A percentile compares a stretch with the other conserved stretches of the same genome.
Conservation (phyloP, 768 basidiomycete genomes). For the Flagelloscypha sp. region DNA sequence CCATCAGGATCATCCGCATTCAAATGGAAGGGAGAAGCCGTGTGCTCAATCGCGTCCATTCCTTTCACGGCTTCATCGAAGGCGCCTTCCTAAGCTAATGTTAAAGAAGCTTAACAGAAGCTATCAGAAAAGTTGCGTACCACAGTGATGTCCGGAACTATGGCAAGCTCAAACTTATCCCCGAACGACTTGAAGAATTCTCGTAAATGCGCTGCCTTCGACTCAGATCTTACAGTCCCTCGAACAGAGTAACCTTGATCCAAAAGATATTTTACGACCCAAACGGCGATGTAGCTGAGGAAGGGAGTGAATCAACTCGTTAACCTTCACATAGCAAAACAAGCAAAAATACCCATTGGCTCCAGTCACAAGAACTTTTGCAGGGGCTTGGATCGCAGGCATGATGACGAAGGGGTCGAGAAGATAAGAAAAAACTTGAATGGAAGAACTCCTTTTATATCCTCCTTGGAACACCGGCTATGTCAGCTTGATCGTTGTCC, state of each 20-base stretch:
- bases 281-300: slow-evolving; percentile 21
- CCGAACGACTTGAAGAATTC: slow-evolving; percentile 46
- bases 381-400: slow-evolving; percentile 25
- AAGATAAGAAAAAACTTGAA: too few relatives aligned
- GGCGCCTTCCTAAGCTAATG: slow-evolving; percentile 16
- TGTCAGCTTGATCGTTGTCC: too few relatives aligned
- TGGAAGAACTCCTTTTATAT: too few relatives aligned
- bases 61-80: slow-evolving; percentile 41
- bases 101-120: slow-evolving; percentile 2
- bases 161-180: slow-evolving; percentile 51
- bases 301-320: too few relatives aligned
- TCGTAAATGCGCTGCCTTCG: slow-evolving; percentile 52
- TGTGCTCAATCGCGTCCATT: slow-evolving; percentile 31
- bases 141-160: slow-evolving; percentile 63
- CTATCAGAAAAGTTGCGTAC: slow-evolving; percentile 20
- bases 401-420: too few relatives aligned
- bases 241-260: slow-evolving; percentile 56
- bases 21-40: slow-evolving; percentile 26
- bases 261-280: slow-evolving; percentile 39
- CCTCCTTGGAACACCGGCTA: too few relatives aligned
- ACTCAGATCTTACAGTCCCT: slow-evolving; percentile 54
- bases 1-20: slow-evolving; percentile 19
- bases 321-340: too few relatives aligned
- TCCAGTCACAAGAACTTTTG: slow-evolving; percentile 33
- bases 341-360: slow-evolving; percentile 32